phyloP scores from a whole-genome alignment of 768 basidiomycete species.

The Boletus reticuloceps region DNA sequence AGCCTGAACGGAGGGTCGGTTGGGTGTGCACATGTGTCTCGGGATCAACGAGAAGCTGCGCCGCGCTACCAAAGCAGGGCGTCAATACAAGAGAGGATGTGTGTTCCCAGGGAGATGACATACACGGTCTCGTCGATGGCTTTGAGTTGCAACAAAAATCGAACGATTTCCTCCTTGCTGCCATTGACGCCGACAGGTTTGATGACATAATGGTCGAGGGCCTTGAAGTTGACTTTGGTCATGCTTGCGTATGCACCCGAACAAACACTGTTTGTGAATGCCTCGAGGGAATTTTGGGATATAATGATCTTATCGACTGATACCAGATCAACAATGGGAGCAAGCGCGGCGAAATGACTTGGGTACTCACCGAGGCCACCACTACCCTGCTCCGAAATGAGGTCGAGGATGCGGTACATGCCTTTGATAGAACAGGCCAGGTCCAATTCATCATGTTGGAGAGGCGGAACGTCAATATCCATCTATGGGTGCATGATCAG shows the following conservation, averaged over 20 bases:
- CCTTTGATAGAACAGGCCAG: too few relatives aligned
- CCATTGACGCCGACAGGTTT: conserved; percentile 49
- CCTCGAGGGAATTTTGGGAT: conserved; percentile 44
- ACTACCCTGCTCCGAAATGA: conserved; percentile 49
- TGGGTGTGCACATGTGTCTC: conserved; percentile 1
- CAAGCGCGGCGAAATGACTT: conserved; percentile 26
- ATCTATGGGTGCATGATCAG: conserved; percentile 14
- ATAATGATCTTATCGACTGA: conserved; percentile 41
- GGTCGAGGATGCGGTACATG: conserved; percentile 26
- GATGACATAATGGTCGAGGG: conserved; percentile 37
- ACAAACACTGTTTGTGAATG: conserved; percentile 45
- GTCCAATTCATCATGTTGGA: too few relatives aligned
- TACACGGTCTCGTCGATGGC: conserved; percentile 41
- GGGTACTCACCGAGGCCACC: conserved; percentile 49
- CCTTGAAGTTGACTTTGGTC: conserved; percentile 40
- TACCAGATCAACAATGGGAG: background rate
- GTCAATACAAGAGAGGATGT: background rate
- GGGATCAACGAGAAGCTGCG: background rate
- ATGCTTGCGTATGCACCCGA: conserved; percentile 53
- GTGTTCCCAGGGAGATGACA: conserved; percentile 7
- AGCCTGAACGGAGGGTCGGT: conserved; percentile 21
- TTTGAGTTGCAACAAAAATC: conserved; percentile 38
- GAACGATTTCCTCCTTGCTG: conserved; percentile 47
- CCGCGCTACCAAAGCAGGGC: background rate
- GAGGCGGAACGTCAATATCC: too few relatives aligned